Conservation (phyloP, 2,329 filamentous ascomycete species). For the Exophiala spinifera region DNA sequence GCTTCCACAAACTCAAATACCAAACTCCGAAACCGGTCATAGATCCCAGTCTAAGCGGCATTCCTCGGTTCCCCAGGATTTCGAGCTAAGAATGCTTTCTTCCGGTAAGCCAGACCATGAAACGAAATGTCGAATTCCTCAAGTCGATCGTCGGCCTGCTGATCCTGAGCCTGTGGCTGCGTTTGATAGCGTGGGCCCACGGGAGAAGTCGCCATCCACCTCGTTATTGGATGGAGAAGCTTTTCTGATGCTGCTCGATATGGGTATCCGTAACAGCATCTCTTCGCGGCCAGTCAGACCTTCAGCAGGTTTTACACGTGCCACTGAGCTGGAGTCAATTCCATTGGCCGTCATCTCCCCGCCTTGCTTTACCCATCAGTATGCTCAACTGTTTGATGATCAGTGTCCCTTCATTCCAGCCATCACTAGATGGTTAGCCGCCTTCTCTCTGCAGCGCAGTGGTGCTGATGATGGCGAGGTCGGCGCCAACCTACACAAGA, state of each 20-base stretch:
- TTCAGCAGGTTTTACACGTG: constrained; percentile 8
- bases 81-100: too few relatives aligned
- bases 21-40: background rate
- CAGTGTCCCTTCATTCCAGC: constrained; percentile 12
- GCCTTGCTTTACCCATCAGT: constrained; percentile 8
- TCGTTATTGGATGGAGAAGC: constrained; percentile 7
- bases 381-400: constrained; percentile 12
- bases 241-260: constrained; percentile 16
- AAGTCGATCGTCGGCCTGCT: background rate
- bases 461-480: background rate
- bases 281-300: constrained; percentile 9
- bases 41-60: too few relatives aligned
- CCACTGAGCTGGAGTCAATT: background rate
- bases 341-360: constrained; percentile 17
- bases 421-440: constrained; percentile 9
- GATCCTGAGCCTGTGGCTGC: background rate
- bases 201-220: background rate
- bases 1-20: too few relatives aligned
- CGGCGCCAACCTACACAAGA: background rate
- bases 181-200: background rate
- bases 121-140: background rate
- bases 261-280: constrained; percentile 16
- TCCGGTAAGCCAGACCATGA: too few relatives aligned
- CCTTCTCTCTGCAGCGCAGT: background rate
- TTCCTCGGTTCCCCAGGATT: too few relatives aligned